phyloP scores from a whole-genome alignment of 2,329 filamentous ascomycete species.

The Sclerotinia nivalis region DNA sequence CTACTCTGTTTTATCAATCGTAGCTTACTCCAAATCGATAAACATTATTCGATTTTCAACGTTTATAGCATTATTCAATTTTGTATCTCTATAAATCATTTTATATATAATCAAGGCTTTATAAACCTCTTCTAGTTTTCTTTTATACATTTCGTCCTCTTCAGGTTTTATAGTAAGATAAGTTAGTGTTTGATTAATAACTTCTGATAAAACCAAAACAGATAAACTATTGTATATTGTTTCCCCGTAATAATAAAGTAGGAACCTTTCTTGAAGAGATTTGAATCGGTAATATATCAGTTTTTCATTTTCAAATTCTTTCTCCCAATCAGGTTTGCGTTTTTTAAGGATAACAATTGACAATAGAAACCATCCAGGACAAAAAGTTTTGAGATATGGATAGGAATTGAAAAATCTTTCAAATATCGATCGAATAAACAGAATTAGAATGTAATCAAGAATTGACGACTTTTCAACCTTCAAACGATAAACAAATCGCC shows the following conservation, averaged over 20 bases:
- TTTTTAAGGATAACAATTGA: not conserved
- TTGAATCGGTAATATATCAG: not conserved
- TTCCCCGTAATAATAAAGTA: not conserved
- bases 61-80: not conserved
- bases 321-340: constrained; percentile 7
- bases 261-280: not conserved
- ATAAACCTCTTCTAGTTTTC: constrained; percentile 4
- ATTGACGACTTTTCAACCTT: not conserved
- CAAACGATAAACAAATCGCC: not conserved
- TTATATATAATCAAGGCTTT: not conserved
- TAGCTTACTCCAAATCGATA: not conserved
- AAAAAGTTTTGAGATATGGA: not conserved
- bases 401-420: not conserved
- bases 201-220: constrained; percentile 2
- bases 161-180: not conserved
- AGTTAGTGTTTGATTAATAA: not conserved
- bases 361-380: not conserved
- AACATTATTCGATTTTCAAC: constrained; percentile 1
- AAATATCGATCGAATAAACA: not conserved
- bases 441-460: not conserved
- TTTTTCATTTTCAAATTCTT: constrained; percentile 7
- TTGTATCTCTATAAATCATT: constrained; percentile 6
- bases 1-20: no score
- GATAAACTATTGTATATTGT: not conserved
- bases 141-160: not conserved